A percentile compares a stretch with the other conserved stretches of the same genome.
Evolutionary conservation across 1,139 yeast genomes (phyloP).

Genomic region (Arxiozyma telluris): DNA sequence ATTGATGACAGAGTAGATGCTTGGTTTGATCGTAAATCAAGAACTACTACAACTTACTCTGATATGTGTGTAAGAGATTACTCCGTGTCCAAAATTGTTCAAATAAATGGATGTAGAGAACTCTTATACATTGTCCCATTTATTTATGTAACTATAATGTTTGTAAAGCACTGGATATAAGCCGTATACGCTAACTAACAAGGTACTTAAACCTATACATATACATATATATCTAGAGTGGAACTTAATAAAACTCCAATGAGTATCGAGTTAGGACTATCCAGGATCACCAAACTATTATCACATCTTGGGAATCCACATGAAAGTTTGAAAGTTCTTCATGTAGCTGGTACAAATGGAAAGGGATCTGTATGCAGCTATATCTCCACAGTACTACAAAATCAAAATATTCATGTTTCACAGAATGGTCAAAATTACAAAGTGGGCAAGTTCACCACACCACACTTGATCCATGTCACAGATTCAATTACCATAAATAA

Average conservation of each 20-base stretch:
- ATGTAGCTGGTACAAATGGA: constrained; percentile 91
- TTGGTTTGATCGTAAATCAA: background rate
- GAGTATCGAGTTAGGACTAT: constrained; percentile 58
- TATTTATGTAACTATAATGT: too few relatives aligned
- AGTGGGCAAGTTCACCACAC: constrained; percentile 80
- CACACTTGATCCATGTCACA: constrained; percentile 63
- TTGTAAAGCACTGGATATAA: too few relatives aligned
- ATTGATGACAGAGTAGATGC: background rate
- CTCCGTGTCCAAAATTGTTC: too few relatives aligned
- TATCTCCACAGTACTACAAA: constrained; percentile 43
- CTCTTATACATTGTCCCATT: too few relatives aligned
- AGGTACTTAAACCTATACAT: too few relatives aligned
- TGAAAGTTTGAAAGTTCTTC: constrained; percentile 50
- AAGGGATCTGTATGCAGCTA: constrained; percentile 87
- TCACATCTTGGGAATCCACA: constrained; percentile 63
- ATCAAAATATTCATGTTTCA: constrained; percentile 32
- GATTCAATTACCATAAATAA: constrained; percentile 70
- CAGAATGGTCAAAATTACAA: constrained; percentile 14
- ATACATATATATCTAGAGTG: background rate
- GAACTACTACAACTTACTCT: background rate
- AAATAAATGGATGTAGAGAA: too few relatives aligned
- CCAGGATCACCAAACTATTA: constrained; percentile 51
- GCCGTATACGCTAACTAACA: background rate
- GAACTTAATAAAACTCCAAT: constrained; percentile 17
- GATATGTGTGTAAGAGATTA: background rate